phyloP scores from a whole-genome alignment of 2,329 filamentous ascomycete genomes.

The Sporothrix luriei region DNA sequence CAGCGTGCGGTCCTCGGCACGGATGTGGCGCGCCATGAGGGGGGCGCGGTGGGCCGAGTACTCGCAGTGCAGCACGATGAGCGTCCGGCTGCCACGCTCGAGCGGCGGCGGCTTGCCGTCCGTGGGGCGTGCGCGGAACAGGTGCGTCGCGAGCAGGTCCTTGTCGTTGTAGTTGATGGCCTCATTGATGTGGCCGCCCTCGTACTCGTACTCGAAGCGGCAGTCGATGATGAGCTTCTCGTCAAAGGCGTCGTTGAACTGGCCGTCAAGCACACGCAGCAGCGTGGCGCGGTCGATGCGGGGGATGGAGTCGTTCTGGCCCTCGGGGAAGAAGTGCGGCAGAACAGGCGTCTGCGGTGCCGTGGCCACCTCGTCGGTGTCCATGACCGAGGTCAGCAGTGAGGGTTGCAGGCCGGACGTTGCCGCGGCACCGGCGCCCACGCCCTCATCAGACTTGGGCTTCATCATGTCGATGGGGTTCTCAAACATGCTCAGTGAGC shows the following conservation, averaged over 20 bases:
- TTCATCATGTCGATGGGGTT: slow-evolving; percentile 85
- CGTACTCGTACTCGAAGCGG: slow-evolving; percentile 97
- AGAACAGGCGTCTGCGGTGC: slow-evolving; percentile 66
- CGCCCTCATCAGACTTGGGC: slow-evolving; percentile 65
- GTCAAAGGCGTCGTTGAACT: slow-evolving; percentile 74
- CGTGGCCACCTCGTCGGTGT: slow-evolving; percentile 68
- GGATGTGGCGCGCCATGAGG: slow-evolving; percentile 92
- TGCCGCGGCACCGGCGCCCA: slow-evolving; percentile 53
- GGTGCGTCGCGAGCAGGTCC: slow-evolving; percentile 75
- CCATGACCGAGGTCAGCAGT: slow-evolving; percentile 74
- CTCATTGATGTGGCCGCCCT: slow-evolving; percentile 90
- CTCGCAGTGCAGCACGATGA: slow-evolving; percentile 95
- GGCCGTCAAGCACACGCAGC: slow-evolving; percentile 83
- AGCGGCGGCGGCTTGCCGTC: slow-evolving; percentile 47
- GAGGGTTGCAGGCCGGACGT: slow-evolving; percentile 47
- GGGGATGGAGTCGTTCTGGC: slow-evolving; percentile 81
- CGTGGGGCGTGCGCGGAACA: slow-evolving; percentile 62
- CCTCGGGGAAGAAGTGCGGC: slow-evolving; percentile 80
- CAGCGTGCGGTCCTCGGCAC: slow-evolving; percentile 79
- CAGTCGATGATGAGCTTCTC: slow-evolving; percentile 91
- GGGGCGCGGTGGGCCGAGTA: slow-evolving; percentile 96
- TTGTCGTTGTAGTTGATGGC: slow-evolving; percentile 98
- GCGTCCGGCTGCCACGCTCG: slow-evolving; percentile 62
- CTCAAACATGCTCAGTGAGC: slow-evolving; percentile 98
- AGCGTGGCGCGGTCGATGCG: slow-evolving; percentile 82